Conservation (phyloP, 345 rosid genomes). For the Euphorbia lathyris region DNA sequence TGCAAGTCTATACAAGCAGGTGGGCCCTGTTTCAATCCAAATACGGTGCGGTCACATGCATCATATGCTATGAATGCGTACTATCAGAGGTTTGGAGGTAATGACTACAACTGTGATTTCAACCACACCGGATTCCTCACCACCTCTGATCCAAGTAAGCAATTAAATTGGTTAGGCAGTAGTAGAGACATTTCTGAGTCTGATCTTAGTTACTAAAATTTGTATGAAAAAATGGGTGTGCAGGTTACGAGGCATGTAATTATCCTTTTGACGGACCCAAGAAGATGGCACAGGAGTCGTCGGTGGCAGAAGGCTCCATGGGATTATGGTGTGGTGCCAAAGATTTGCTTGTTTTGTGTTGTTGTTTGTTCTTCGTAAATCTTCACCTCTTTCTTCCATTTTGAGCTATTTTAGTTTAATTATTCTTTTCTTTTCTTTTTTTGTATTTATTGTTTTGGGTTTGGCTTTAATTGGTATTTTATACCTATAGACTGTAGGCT, state of each 20-base stretch:
- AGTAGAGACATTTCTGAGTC: too few relatives aligned
- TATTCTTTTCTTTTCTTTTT: too few relatives aligned
- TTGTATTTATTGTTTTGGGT: too few relatives aligned
- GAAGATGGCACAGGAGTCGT: slow-evolving; percentile 23
- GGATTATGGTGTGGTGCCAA: background rate
- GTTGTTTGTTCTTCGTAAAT: background rate
- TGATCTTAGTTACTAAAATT: background rate
- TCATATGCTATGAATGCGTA: slow-evolving; percentile 65
- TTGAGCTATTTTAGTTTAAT: background rate
- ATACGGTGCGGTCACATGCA: slow-evolving; percentile 57
- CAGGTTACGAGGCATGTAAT: slow-evolving; percentile 55
- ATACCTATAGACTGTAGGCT: too few relatives aligned
- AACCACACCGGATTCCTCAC: slow-evolving; percentile 45
- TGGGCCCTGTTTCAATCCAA: slow-evolving; percentile 53
- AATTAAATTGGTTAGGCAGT: too few relatives aligned
- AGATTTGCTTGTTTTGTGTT: background rate
- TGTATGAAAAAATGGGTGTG: background rate
- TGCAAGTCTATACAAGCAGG: slow-evolving; percentile 54
- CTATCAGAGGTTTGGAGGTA: slow-evolving; percentile 48
- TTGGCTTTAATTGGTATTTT: too few relatives aligned
- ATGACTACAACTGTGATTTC: slow-evolving; percentile 54
- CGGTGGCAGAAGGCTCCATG: slow-evolving; percentile 25
- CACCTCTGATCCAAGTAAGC: slow-evolving; percentile 49
- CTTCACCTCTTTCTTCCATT: background rate
- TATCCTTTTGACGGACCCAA: slow-evolving; percentile 21